Base-by-base conservation (phyloP, 495 filamentous ascomycete species). In the Penicillium cinerascens region DNA sequence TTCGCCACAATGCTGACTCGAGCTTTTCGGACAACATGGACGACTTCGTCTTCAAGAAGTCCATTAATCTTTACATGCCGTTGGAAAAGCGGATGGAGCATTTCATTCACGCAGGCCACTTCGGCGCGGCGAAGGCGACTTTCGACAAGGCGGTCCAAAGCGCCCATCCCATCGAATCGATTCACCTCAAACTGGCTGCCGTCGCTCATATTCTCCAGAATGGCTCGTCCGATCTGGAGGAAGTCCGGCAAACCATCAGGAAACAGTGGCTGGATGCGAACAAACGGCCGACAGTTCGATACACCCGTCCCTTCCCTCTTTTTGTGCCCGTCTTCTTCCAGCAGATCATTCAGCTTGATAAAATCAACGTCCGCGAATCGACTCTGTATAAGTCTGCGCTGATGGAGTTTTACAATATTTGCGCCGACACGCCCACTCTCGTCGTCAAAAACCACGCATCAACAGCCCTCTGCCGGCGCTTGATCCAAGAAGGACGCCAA, bases 371-470 rank as follows among this genome's bases (percentile, higher is more conserved):
- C 29, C 47, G 42, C 4, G 62, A 67, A 22, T 49, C 44, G 0
- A 64, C 65, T n/a, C 23, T 68, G 17, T 49, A 71, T 33, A 67
- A 76, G 37, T 49, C 69, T 55, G 72, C 68, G 1, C 49, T 77
- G 2, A 64, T 77, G 22, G 67, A 68, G 21, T 76, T 71, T 44
- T 74, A 75, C 49, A 47, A 64, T 7, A 39, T 74, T n/a, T 75
- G 74, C 51, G 65, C 59, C 56, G 56, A 58, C 15, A 63, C 57
- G 7, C 61, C 62, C 25, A 51, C 41, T 11, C 54, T 69, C 40
- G 47, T n/a, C 17, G 54, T 72, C 42, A 76, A 72, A 43, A 68
- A 74, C 37, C 67, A 72, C 25, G 63, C 68, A 18, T 63, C 66
- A 5, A 51, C 56, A 8, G 44, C 69, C 6, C 56, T 65, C 26